Percentiles rank a stretch among this genome's conserved stretches.
Evolutionary conservation across 2,329 filamentous ascomycete species (phyloP).

Genomic region (Colletotrichum caudatum): DNA sequence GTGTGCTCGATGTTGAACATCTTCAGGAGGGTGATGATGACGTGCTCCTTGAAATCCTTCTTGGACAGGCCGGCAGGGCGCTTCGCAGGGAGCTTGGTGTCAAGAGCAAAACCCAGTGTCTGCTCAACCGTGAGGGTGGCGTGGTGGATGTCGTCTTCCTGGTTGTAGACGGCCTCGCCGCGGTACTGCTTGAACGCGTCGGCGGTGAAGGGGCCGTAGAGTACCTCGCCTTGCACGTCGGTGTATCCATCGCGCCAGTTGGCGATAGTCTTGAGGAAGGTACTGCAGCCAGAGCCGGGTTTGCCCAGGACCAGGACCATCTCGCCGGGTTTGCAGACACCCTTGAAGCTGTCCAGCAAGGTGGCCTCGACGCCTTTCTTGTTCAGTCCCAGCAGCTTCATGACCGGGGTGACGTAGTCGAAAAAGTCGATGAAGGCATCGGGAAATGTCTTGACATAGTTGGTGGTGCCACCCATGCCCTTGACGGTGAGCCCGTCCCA

Average conservation of each 20-base stretch:
- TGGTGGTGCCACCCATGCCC: conserved; percentile 79
- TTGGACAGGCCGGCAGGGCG: conserved; percentile 80
- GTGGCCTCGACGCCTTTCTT: conserved; percentile 78
- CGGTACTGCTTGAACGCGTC: conserved; percentile 80
- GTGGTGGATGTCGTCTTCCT: conserved; percentile 88
- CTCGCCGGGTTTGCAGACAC: conserved; percentile 82
- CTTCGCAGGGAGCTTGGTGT: conserved; percentile 87
- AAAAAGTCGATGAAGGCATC: conserved; percentile 82
- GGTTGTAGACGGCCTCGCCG: conserved; percentile 87
- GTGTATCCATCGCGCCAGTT: conserved; percentile 73
- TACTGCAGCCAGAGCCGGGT: conserved; percentile 79
- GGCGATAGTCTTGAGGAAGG: conserved; percentile 75
- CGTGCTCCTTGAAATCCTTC: conserved; percentile 79
- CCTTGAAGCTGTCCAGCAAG: conserved; percentile 78
- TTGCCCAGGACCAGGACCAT: conserved; percentile 88
- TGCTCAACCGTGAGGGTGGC: conserved; percentile 89
- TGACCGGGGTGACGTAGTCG: conserved; percentile 76
- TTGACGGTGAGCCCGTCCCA: conserved; percentile 84
- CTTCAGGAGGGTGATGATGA: conserved; percentile 80
- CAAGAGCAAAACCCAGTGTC: conserved; percentile 85
- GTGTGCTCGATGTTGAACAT: conserved; percentile 98
- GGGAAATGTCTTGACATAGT: conserved; percentile 80
- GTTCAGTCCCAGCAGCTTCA: conserved; percentile 72
- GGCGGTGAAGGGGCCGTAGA: conserved; percentile 80
- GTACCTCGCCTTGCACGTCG: conserved; percentile 73